phyloP scores from a whole-genome alignment of 2,329 filamentous ascomycete genomes.

The Bipolaris victoriae region DNA sequence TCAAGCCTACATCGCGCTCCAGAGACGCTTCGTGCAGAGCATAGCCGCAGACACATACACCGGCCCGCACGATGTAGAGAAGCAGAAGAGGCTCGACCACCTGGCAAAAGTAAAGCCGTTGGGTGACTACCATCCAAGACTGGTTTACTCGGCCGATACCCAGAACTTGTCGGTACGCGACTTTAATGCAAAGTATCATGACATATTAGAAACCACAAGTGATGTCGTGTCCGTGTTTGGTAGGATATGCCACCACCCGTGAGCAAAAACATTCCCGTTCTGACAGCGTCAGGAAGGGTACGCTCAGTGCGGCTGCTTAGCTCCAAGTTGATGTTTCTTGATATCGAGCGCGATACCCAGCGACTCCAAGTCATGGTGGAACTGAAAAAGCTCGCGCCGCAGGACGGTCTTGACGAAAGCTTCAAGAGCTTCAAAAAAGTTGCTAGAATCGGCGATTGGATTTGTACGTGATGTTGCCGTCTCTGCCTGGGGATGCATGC shows the following conservation, averaged over 20 bases:
- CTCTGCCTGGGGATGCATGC: constrained; percentile 5
- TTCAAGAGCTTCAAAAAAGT: constrained; percentile 69
- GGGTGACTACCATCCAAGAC: constrained; percentile 63
- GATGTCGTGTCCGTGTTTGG: constrained; percentile 46
- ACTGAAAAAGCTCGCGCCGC: constrained; percentile 57
- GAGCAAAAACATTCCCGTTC: constrained; percentile 8
- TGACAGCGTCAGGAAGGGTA: constrained; percentile 69
- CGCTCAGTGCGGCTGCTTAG: constrained; percentile 72
- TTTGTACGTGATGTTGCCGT: constrained; percentile 64
- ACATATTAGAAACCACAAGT: constrained; percentile 30
- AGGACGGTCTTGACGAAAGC: constrained; percentile 48
- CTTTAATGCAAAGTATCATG: constrained; percentile 41
- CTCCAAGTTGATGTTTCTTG: constrained; percentile 82
- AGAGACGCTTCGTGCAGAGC: constrained; percentile 38
- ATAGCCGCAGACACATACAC: constrained; percentile 31
- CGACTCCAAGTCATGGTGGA: constrained; percentile 80
- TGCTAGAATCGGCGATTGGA: constrained; percentile 80
- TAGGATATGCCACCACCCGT: constrained; percentile 24
- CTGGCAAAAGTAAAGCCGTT: constrained; percentile 58
- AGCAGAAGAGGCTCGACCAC: constrained; percentile 62
- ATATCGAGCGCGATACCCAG: constrained; percentile 74
- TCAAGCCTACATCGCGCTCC: constrained; percentile 57
- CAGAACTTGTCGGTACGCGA: constrained; percentile 33
- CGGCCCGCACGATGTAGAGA: constrained; percentile 52
- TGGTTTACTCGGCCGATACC: constrained; percentile 29